A percentile compares a stretch with the other conserved stretches of the same genome.
Evolutionary conservation across 2,329 filamentous ascomycete species (phyloP).

Genomic region (Incumbomyces delicatus): DNA sequence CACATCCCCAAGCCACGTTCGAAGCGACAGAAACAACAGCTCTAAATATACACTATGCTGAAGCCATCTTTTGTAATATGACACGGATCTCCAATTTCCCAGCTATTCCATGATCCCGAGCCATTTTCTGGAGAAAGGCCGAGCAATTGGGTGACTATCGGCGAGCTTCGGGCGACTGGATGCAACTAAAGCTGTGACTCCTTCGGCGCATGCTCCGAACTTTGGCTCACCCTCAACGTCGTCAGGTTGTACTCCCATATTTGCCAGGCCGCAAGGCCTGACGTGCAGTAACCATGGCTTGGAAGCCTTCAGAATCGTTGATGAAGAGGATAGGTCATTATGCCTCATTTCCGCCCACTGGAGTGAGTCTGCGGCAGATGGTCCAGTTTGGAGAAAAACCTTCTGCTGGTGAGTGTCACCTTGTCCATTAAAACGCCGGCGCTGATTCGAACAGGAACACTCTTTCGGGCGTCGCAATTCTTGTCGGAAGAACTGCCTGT

Average conservation of each 20-base stretch:
- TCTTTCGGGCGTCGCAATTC: constrained; percentile 97
- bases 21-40: not conserved
- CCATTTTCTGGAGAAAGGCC: not conserved
- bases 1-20: not conserved
- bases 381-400: constrained; percentile 95
- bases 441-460: constrained; percentile 53
- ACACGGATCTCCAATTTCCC: not conserved
- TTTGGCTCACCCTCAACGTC: not conserved
- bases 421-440: not conserved
- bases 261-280: constrained; percentile 23
- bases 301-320: constrained; percentile 81
- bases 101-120: not conserved
- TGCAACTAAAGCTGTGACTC: constrained; percentile 4
- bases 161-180: constrained; percentile 8
- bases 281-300: constrained; percentile 57
- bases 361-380: constrained; percentile 95
- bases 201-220: constrained; percentile 4
- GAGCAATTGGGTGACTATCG: not conserved
- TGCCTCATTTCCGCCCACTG: constrained; percentile 91
- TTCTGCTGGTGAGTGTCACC: constrained; percentile 58
- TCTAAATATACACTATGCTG: not conserved
- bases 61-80: not conserved
- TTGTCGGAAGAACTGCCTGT: constrained; percentile 97
- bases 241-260: constrained; percentile 5
- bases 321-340: constrained; percentile 98